Percentiles rank a stretch among this genome's conserved stretches.
Conservation (phyloP, 495 filamentous ascomycete genomes). For the Penicillium desertorum region DNA sequence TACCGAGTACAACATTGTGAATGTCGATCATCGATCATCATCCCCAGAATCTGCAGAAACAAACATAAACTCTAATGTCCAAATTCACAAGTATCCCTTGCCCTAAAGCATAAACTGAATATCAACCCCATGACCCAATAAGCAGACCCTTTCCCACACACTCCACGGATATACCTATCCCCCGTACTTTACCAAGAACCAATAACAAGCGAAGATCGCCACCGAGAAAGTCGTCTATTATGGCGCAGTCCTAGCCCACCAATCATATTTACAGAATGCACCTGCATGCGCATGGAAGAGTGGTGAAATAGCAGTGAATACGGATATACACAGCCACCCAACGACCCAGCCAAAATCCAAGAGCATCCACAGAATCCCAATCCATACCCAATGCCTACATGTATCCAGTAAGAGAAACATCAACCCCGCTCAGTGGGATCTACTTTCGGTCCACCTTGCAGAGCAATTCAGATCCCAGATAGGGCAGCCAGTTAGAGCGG, state of each 20-base stretch:
- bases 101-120: not conserved
- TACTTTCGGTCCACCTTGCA: not conserved
- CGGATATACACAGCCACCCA: not conserved
- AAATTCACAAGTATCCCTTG: not conserved
- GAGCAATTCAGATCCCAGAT: no score
- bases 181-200: not conserved
- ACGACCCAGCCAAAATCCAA: not conserved
- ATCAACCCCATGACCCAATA: no score
- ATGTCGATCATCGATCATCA: not conserved
- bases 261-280: not conserved
- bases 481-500: no score
- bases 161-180: no score
- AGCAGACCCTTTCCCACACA: no score
- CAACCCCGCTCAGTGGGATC: not conserved
- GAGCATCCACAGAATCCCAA: not conserved
- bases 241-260: not conserved
- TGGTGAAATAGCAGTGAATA: not conserved
- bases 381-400: not conserved
- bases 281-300: not conserved
- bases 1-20: not conserved
- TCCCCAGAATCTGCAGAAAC: constrained; percentile 6
- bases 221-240: not conserved
- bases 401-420: no score
- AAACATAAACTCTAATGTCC: not conserved
- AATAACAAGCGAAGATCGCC: not conserved